A percentile compares a stretch with the other conserved stretches of the same genome.
These are phyloP conservation scores for Tuber aestivum DNA, from an alignment of 495 filamentous ascomycete genomes.

Conservation along the genomic window DNA sequence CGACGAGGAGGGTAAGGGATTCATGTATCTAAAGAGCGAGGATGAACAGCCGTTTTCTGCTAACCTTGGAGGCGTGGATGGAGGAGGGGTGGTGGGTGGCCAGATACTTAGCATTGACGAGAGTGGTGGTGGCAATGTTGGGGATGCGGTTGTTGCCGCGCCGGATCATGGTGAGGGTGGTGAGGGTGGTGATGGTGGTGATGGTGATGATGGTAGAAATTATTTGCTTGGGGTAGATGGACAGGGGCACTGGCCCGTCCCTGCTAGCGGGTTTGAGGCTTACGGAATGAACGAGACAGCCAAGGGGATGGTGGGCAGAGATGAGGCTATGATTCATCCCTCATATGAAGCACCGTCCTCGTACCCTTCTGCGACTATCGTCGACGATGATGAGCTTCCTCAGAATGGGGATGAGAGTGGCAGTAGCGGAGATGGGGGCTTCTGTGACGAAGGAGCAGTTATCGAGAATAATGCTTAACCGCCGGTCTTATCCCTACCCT, in stretches of 20 bases:
- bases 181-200: background rate
- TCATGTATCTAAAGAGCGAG: background rate
- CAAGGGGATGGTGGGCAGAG: background rate
- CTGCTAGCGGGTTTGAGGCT: background rate
- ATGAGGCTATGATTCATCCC: background rate
- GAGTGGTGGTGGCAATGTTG: background rate
- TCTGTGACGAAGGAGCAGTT: background rate
- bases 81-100: background rate
- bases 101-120: background rate
- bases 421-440: background rate
- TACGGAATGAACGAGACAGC: background rate
- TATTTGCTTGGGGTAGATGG: background rate
- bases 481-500: background rate
- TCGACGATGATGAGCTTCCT: background rate
- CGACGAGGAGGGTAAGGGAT: background rate
- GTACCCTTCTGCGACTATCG: background rate
- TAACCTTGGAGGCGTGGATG: background rate
- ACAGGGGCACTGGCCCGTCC: background rate
- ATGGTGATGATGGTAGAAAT: background rate
- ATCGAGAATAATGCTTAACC: background rate
- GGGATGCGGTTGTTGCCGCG: background rate
- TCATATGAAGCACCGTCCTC: background rate
- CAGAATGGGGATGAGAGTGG: background rate
- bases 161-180: background rate
- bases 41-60: background rate